Base-by-base conservation (phyloP, 352 stramenopile species). In the Phytophthora pisi region DNA sequence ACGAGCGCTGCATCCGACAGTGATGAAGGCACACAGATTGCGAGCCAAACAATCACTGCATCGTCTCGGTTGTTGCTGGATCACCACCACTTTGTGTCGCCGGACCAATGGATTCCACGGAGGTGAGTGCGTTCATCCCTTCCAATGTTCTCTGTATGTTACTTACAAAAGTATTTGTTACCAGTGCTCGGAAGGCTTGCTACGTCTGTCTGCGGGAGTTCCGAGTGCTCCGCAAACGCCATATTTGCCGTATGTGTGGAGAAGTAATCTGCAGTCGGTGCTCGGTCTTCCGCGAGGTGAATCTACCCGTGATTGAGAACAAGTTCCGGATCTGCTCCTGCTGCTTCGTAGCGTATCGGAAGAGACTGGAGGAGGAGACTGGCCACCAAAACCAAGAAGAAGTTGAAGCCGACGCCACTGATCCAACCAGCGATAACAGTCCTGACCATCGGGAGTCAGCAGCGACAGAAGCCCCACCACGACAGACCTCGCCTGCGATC, bases 211-310 rank as follows among this genome's bases (percentile, higher is more conserved):
- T 86, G 59, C 74, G 84, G 5, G 84, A 94, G 16, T 94, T 94
- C 47, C 72, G 61, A n/a, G 52, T 91, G 9, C 68, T 92, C 8
- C 78, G 86, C 24, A 90, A 93, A 59, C 82, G 86, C 16, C 86
- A 94, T 61, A 86, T 81, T 52, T 94, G 86, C 55, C 86, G 86
- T 55, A 93, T 94, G 84, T 94, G 86, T 31, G 84, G 86, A 8
- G 81, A 93, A 63, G 81, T 93, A 7, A 78, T 94, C 50, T 94
- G 86, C 73, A 85, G 81, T 49, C 79, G 84, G 10, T 94, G 86
- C 60, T 93, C 86, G 8, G 74, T 92, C 20, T 89, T 91, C 65
- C 84, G 84, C 34, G 63, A 71, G 47, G 86, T 92, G 30, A 79
- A 85, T 64, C 62, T 91, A 16, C 84, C 81, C 0, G 66, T 91